Conservation (phyloP, 352 stramenopile genomes). For the Plasmopara viticola region DNA sequence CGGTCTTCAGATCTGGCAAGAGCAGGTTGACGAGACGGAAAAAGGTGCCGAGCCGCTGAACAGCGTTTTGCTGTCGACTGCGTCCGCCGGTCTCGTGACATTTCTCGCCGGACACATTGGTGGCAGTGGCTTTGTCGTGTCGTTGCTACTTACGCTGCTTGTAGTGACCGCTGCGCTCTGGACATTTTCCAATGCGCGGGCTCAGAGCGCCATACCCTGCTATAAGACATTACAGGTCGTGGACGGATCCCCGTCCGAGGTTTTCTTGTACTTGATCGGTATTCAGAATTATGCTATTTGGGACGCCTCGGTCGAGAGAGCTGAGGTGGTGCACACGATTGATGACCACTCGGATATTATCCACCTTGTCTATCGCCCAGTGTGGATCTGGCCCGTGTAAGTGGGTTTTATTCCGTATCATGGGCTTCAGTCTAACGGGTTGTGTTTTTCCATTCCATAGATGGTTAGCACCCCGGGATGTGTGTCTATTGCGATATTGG, state of each 20-base stretch:
- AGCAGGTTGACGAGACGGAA: conserved; percentile 18
- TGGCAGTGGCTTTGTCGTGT: conserved; percentile 43
- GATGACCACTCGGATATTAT: conserved; percentile 78
- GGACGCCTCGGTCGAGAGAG: conserved; percentile 58
- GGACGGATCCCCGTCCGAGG: conserved; percentile 52
- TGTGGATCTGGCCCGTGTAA: conserved; percentile 78
- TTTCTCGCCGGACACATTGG: conserved; percentile 65
- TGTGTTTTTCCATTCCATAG: conserved; percentile 18
- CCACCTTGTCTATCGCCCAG: conserved; percentile 61
- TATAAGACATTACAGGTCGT: conserved; percentile 70
- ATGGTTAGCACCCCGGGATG: conserved; percentile 58
- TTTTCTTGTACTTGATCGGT: conserved; percentile 75
- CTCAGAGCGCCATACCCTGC: conserved; percentile 39
- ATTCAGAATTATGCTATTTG: conserved; percentile 63
- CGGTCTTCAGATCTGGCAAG: conserved; percentile 63
- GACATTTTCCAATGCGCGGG: conserved; percentile 42
- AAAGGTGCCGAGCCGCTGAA: conserved; percentile 44
- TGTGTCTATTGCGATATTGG: conserved; percentile 72
- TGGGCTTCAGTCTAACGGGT: too few relatives aligned
- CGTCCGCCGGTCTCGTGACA: conserved; percentile 43
- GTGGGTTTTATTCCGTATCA: conserved; percentile 5
- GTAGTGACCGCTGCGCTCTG: conserved; percentile 44
- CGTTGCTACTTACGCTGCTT: conserved; percentile 40
- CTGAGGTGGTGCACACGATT: conserved; percentile 66
- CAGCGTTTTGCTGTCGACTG: conserved; percentile 46